Evolutionary conservation across 805 yeast species (phyloP), one percentile per base, ranked within the genome.

Genomic region (Starmerella tilneyi): DNA sequence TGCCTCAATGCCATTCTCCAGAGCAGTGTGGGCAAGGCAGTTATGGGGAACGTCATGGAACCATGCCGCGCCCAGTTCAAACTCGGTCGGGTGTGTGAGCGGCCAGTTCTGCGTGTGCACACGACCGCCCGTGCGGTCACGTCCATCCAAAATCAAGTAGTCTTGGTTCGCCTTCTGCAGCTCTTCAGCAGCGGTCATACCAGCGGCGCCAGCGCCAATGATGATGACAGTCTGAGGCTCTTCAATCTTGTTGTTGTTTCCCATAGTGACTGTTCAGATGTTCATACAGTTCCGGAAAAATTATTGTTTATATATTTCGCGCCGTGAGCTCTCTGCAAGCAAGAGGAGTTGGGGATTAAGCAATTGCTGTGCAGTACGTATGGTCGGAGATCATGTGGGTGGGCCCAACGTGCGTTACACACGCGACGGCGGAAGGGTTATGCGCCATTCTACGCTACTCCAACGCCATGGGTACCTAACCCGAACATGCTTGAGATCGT

Each of bases 201-300:
- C 65, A 7, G 64, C 61, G 28, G 52, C 47, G 16, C 65, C 65
- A 15, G 62, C 65, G 9, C 65, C 65, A 19, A 62, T 49, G 12
- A 62, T 51, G 17, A 62, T 56, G 11, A 53, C 24, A 5, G 41
- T 16, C 12, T 32, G 37, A 16, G 44, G 40, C 16, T 28, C 48
- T 9, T 35, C 37, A 19, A 38, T 43, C 24, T 36, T 20, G 13
- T 4, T 16, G 15, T 23, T 19, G 15, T 2, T 2, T 15, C 11
- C 5, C 5, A 5, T 11, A 15, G 7, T 9, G 5, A 5, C 17
- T 20, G 12, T 4, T 16, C 4, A 9, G 24, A 13, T 19, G 4
- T 12, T 13, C 16, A 26, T 11, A 17, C 22, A 37, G 24, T 20
- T 19, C 29, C 4, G 26, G 12, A 7, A 9, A 16, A 30, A 22